Evolutionary conservation across 495 filamentous ascomycete species (phyloP).

Genomic region (Hyaloscypha finlandica): DNA sequence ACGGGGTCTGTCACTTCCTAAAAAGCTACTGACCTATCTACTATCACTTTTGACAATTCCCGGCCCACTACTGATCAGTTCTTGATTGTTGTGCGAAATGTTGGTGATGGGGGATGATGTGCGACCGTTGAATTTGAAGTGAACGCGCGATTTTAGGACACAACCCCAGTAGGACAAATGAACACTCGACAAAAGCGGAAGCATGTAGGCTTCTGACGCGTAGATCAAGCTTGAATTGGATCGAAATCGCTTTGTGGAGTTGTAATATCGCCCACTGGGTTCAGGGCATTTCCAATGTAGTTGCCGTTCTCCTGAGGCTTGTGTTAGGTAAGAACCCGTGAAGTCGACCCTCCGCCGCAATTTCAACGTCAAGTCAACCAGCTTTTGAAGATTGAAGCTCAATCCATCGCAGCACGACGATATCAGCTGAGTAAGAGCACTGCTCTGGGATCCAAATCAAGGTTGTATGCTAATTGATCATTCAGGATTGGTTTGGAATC

Average conservation of each 20-base stretch:
- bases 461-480: conserved; percentile 16
- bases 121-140: conserved; percentile 8
- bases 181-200: conserved; percentile 18
- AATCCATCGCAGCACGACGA: conserved; percentile 23
- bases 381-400: conserved; percentile 5
- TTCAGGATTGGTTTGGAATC: conserved; percentile 19
- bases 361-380: conserved; percentile 22
- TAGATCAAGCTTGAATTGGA: conserved; percentile 30
- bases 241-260: conserved; percentile 28
- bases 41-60: background rate
- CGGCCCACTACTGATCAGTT: background rate
- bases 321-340: conserved; percentile 13
- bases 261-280: conserved; percentile 24
- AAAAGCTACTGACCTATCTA: background rate
- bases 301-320: conserved; percentile 20
- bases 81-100: conserved; percentile 2
- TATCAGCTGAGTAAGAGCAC: conserved; percentile 12
- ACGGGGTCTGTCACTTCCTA: background rate
- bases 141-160: conserved; percentile 27
- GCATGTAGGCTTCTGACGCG: conserved; percentile 30
- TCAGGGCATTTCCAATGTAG: conserved; percentile 16
- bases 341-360: conserved; percentile 2
- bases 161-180: conserved; percentile 23
- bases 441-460: background rate
- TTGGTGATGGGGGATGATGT: background rate